Percentiles rank a stretch among this genome's conserved stretches.
These are phyloP conservation scores for Plasmodium vivax DNA, from an alignment of 169 alveolate species.

Conservation along the genomic window DNA sequence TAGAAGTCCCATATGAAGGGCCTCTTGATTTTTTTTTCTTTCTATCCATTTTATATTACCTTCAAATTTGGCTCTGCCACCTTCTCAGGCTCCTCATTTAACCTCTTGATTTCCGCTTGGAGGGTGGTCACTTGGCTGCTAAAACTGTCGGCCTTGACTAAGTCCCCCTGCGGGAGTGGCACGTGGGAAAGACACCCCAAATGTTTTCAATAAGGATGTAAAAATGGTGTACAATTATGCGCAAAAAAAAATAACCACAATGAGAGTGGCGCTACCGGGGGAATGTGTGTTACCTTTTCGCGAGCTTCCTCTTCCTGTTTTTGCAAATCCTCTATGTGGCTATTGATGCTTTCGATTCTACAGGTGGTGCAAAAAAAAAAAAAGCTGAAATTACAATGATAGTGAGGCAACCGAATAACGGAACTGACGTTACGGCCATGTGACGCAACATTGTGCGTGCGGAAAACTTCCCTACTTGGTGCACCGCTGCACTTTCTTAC, in stretches of 20 bases:
- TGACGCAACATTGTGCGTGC: not conserved
- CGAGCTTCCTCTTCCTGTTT: conserved; percentile 82
- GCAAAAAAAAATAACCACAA: not conserved
- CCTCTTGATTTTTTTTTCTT: not conserved
- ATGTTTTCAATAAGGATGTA: not conserved
- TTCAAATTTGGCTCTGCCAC: conserved; percentile 23
- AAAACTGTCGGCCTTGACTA: conserved; percentile 78
- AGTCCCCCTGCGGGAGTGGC: conserved; percentile 75
- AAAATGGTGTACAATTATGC: not conserved
- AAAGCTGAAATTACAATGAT: not conserved
- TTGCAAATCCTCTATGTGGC: conserved; percentile 76
- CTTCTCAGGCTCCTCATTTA: conserved; percentile 40
- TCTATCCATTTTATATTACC: conserved; percentile 14
- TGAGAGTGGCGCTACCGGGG: not conserved
- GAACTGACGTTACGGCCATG: not conserved
- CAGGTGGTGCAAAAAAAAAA: not conserved
- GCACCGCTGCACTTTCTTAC: conserved; percentile 20
- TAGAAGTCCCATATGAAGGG: not conserved
- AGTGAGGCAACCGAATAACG: not conserved
- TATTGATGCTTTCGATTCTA: conserved; percentile 76
- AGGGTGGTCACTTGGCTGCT: conserved; percentile 78
- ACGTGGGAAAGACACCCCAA: not conserved
- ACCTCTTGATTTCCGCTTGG: conserved; percentile 73
- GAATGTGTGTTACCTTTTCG: conserved; percentile 62
- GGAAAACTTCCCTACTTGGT: not conserved